These are phyloP conservation scores for Colletotrichum neosansevieriae DNA, from an alignment of 2,329 filamentous ascomycete genomes.

Conservation along the genomic window DNA sequence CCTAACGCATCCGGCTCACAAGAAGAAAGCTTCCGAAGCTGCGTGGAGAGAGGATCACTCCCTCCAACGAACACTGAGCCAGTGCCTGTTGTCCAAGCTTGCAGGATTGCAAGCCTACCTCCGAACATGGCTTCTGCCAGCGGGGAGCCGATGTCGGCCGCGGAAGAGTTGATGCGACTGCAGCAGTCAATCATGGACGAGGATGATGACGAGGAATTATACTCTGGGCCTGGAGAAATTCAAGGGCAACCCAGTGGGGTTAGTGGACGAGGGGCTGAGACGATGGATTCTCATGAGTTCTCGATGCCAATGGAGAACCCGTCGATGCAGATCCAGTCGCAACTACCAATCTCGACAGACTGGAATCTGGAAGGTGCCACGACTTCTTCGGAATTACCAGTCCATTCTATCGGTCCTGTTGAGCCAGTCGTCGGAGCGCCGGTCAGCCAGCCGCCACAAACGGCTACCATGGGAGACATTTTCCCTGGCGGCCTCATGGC, in stretches of 20 bases:
- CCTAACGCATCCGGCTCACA: constrained; percentile 14
- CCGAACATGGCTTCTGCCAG: constrained; percentile 15
- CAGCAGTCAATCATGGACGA: constrained; percentile 29
- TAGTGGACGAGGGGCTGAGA: neutral
- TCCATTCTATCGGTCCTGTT: constrained; percentile 14
- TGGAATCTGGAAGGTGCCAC: constrained; percentile 20
- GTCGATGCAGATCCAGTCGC: constrained; percentile 35
- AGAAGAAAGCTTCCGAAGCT: constrained; percentile 21
- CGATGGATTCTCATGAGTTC: constrained; percentile 1
- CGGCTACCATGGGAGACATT: constrained; percentile 38
- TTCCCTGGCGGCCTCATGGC: constrained; percentile 42
- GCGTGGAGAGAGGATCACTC: constrained; percentile 17
- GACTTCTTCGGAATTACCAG: constrained; percentile 32
- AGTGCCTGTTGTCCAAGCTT: neutral
- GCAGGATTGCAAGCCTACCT: neutral
- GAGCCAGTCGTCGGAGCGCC: constrained; percentile 1
- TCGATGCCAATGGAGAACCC: constrained; percentile 16
- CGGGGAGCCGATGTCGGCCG: constrained; percentile 33
- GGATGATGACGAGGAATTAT: neutral
- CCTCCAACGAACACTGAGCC: neutral
- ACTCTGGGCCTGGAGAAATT: constrained; percentile 8
- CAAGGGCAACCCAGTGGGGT: constrained; percentile 4
- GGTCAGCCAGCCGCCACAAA: constrained; percentile 9
- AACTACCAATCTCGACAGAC: constrained; percentile 19
- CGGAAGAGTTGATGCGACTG: constrained; percentile 35